Conservation (phyloP, 768 basidiomycete species). For the Chalciporus piperatus region DNA sequence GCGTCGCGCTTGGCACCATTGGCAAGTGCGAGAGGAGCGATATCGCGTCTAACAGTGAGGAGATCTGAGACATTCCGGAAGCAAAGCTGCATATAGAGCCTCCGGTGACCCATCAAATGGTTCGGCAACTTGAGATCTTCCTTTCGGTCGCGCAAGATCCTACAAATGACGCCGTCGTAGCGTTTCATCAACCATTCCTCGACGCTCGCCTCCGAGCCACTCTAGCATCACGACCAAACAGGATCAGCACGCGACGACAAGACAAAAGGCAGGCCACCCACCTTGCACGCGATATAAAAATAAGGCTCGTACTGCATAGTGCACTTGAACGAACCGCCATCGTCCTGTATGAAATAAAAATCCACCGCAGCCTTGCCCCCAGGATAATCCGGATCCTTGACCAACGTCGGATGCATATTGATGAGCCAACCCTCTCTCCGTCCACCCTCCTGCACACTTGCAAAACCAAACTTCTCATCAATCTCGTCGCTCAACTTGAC, state of each 20-base stretch:
- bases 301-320: slow-evolving; percentile 94
- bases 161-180: slow-evolving; percentile 83
- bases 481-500: slow-evolving; percentile 77
- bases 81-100: slow-evolving; percentile 82
- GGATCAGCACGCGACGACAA: slow-evolving; percentile 3
- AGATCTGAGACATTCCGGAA: slow-evolving; percentile 96
- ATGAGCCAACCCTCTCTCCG: slow-evolving; percentile 89
- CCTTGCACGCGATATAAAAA: slow-evolving; percentile 91
- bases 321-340: slow-evolving; percentile 94
- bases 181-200: slow-evolving; percentile 96
- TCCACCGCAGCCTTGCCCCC: slow-evolving; percentile 90
- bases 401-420: slow-evolving; percentile 97
- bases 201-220: slow-evolving; percentile 80
- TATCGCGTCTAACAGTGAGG: slow-evolving; percentile 79
- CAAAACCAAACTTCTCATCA: slow-evolving; percentile 92
- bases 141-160: slow-evolving; percentile 78
- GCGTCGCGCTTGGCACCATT: slow-evolving; percentile 93
- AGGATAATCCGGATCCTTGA: slow-evolving; percentile 83
- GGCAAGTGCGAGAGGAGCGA: slow-evolving; percentile 84
- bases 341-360: slow-evolving; percentile 96
- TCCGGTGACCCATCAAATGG: slow-evolving; percentile 92
- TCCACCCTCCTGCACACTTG: slow-evolving; percentile 72
- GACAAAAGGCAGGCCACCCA: slow-evolving; percentile 30
- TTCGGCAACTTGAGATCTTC: slow-evolving; percentile 96
- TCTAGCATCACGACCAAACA: slow-evolving; percentile 38